Evolutionary conservation across 192 early-diverging fungal genomes (phyloP).

Genomic region (Coemansia sp.): DNA sequence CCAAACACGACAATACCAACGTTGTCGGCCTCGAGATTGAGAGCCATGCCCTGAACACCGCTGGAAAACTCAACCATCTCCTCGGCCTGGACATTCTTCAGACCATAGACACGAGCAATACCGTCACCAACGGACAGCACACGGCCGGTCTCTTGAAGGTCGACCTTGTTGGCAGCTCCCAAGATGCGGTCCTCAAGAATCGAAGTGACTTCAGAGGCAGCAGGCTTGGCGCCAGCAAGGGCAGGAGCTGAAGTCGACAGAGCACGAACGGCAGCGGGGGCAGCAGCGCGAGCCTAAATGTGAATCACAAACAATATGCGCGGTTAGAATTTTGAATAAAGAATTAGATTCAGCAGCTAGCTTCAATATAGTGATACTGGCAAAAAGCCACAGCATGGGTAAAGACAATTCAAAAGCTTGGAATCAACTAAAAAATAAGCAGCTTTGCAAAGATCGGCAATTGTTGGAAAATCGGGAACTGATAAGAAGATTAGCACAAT

Average conservation of each 20-base stretch:
- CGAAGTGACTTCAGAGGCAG: slow-evolving; percentile 92
- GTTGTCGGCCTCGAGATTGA: slow-evolving; percentile 99
- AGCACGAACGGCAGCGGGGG: slow-evolving; percentile 47
- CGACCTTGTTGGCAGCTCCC: slow-evolving; percentile 76
- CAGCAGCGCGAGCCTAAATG: slow-evolving; percentile 50
- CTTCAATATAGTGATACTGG: background rate
- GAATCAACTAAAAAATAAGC: background rate
- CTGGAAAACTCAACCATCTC: slow-evolving; percentile 99
- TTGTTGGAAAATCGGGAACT: background rate
- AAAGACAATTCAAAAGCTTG: background rate
- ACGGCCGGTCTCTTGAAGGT: slow-evolving; percentile 97
- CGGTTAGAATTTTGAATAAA: background rate
- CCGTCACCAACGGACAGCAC: slow-evolving; percentile 99
- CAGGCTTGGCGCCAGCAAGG: slow-evolving; percentile 57
- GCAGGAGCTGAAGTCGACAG: slow-evolving; percentile 47
- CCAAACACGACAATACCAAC: slow-evolving; percentile 99
- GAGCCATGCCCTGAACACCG: slow-evolving; percentile 98
- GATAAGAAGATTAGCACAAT: slow-evolving; percentile 4
- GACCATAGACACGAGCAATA: slow-evolving; percentile 99
- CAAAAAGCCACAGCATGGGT: background rate
- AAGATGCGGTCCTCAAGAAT: slow-evolving; percentile 98
- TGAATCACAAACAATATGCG: slow-evolving; percentile 1
- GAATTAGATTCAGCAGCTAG: background rate
- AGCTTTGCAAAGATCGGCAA: background rate
- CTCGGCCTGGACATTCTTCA: slow-evolving; percentile 98